A percentile compares a stretch with the other conserved stretches of the same genome.
These are phyloP conservation scores for Thelonectria discophora DNA, from an alignment of 2,329 filamentous ascomycete species.

Conservation along the genomic window DNA sequence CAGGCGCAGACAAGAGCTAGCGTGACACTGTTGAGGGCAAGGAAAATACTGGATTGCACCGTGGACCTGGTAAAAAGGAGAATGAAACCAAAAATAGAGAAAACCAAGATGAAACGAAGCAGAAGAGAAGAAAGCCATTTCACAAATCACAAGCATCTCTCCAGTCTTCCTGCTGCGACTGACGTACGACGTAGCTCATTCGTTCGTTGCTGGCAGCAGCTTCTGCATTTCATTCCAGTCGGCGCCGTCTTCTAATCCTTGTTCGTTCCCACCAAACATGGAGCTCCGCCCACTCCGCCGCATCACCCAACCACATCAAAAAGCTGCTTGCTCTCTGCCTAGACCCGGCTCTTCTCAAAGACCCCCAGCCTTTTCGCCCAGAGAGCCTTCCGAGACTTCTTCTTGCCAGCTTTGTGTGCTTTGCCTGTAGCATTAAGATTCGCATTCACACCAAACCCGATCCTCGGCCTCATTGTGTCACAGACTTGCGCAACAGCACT, in stretches of 20 bases:
- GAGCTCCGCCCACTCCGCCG: conserved; percentile 17
- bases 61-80: too few species aligned
- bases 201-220: not conserved
- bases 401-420: conserved; percentile 8
- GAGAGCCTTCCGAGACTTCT: conserved; percentile 11
- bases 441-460: not conserved
- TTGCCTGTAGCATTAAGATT: not conserved
- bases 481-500: conserved; percentile 6
- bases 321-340: conserved; percentile 18
- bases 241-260: conserved; percentile 18
- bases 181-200: not conserved
- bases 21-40: too few species aligned
- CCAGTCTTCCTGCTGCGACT: not conserved
- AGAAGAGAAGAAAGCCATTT: too few species aligned
- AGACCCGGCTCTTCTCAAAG: conserved; percentile 14
- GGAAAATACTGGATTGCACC: too few species aligned
- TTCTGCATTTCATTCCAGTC: conserved; percentile 14
- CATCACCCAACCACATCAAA: conserved; percentile 20
- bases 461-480: conserved; percentile 9
- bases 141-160: too few species aligned
- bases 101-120: too few species aligned
- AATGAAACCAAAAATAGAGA: too few species aligned
- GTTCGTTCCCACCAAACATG: conserved; percentile 15
- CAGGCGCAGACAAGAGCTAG: too few species aligned
- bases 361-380: conserved; percentile 17